A percentile compares a stretch with the other conserved stretches of the same genome.
Evolutionary conservation across 1,284 basidiomycete genomes (phyloP).

Genomic region (Mrakiaceae sp.): DNA sequence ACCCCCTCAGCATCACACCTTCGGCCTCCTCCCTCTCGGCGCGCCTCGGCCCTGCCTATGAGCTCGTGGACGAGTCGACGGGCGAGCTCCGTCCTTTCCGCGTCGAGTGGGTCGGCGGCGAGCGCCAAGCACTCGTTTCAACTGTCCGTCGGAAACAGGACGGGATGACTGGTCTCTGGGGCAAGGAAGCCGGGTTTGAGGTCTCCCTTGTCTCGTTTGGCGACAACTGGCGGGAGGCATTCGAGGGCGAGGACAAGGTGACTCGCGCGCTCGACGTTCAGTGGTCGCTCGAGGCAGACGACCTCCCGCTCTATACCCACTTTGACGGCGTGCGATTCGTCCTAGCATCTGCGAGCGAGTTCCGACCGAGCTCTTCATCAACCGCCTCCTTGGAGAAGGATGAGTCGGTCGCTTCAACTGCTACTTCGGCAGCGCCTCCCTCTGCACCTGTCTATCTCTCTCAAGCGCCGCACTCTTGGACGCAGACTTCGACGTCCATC

Average conservation of each 20-base stretch:
- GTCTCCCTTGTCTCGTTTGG: slow-evolving; percentile 21
- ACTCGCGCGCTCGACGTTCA: neutral
- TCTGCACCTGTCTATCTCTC: neutral
- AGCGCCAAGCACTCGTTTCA: slow-evolving; percentile 23
- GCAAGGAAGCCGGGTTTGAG: slow-evolving; percentile 23
- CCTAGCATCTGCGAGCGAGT: slow-evolving; percentile 23
- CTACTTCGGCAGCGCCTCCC: slow-evolving; percentile 6
- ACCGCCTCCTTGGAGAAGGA: neutral
- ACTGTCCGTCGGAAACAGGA: slow-evolving; percentile 1
- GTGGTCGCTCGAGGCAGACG: slow-evolving; percentile 11
- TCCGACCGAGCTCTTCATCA: neutral
- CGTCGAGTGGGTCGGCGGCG: slow-evolving; percentile 18
- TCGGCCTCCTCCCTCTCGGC: slow-evolving; percentile 39
- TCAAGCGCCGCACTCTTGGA: slow-evolving; percentile 70
- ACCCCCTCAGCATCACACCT: slow-evolving; percentile 37
- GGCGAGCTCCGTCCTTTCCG: slow-evolving; percentile 9
- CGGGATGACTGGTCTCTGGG: slow-evolving; percentile 5
- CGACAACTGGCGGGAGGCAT: neutral
- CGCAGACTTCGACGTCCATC: slow-evolving; percentile 67
- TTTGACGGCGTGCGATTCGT: neutral
- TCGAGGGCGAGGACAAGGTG: neutral
- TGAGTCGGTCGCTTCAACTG: neutral
- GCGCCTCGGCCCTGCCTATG: slow-evolving; percentile 41
- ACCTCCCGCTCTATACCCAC: slow-evolving; percentile 13
- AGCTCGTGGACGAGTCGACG: slow-evolving; percentile 23